Percentiles rank a stretch among this genome's conserved stretches.
Evolutionary conservation across 2,329 filamentous ascomycete genomes (phyloP).

Genomic region (Lojkania enalia): DNA sequence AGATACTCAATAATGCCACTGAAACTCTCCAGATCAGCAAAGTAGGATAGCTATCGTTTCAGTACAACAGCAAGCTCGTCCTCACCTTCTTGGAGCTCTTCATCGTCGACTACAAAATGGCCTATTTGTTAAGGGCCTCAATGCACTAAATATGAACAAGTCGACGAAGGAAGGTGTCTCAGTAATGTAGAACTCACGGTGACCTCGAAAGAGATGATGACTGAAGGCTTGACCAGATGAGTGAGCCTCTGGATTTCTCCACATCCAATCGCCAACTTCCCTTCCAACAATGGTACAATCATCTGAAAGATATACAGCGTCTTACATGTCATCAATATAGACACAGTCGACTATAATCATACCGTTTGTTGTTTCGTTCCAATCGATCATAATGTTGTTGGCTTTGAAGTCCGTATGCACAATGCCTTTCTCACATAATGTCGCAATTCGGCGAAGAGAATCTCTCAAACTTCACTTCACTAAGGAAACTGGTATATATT

Average conservation of each 20-base stretch:
- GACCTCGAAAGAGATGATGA: conserved; percentile 52
- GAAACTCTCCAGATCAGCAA: conserved; percentile 49
- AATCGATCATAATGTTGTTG: conserved; percentile 51
- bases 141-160: conserved; percentile 44
- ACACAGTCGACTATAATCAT: conserved; percentile 41
- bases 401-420: conserved; percentile 46
- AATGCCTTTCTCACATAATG: conserved; percentile 18
- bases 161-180: conserved; percentile 1
- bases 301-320: conserved; percentile 46
- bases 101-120: conserved; percentile 44
- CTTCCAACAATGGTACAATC: conserved; percentile 43
- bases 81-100: conserved; percentile 38
- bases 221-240: conserved; percentile 47
- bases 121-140: conserved; percentile 47
- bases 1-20: conserved; percentile 49
- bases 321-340: conserved; percentile 49
- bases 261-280: conserved; percentile 50
- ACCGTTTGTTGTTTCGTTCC: conserved; percentile 35
- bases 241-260: conserved; percentile 53
- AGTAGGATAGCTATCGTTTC: conserved; percentile 54
- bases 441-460: conserved; percentile 46
- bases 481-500: conserved; percentile 41
- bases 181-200: conserved; percentile 41
- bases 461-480: conserved; percentile 51
- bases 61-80: conserved; percentile 49